Evolutionary conservation across 2,329 filamentous ascomycete genomes (phyloP), one percentile per base, ranked within the genome.

Genomic region (Clathrospora elynae): DNA sequence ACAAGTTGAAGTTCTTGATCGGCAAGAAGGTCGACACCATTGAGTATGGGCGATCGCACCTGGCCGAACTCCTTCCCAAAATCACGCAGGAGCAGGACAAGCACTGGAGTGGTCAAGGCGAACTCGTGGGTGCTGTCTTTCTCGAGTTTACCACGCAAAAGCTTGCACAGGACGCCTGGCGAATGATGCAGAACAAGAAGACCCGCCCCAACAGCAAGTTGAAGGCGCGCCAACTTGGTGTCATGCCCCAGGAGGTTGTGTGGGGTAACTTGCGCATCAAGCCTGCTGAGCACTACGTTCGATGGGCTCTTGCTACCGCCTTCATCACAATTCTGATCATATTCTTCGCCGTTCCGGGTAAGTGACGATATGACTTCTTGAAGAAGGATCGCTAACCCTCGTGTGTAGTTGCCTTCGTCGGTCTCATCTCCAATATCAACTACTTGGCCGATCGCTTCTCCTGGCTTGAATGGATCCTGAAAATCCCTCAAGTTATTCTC

Each of bases 121-220:
- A 84, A 37, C 81, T 85, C 38, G 75, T 90, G 5, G 82, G 86
- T 1, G 86, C 88, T 12, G 87, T 93, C 5, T 97, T 99, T 63
- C 82, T 97, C 46, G 88, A 96, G 64, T 99, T 96, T 61, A 78
- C 82, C 46, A 83, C 79, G 4, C 91, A 96, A 69, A 81, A 84
- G 42, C 86, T 87, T 45, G 93, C 93, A 6, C 90, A 97, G 69
- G 80, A 83, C 36, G 92, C 92, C 12, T 90, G 83, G 71, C 90
- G 96, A 69, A 82, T 87, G 60, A 68, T 68, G 64, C 46, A 72
- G 55, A 46, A 49, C 25, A 46, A 55, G 28, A 68, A 68, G 56
- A 64, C 55, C 16, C 66, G 61, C 48, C 66, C 65, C 17, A 64
- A 67, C 46, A 55, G 50, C 14, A 66, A 66, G 38, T 55, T 75